phyloP scores from a whole-genome alignment of 352 stramenopile genomes.

The Globisporangium mamillatum region DNA sequence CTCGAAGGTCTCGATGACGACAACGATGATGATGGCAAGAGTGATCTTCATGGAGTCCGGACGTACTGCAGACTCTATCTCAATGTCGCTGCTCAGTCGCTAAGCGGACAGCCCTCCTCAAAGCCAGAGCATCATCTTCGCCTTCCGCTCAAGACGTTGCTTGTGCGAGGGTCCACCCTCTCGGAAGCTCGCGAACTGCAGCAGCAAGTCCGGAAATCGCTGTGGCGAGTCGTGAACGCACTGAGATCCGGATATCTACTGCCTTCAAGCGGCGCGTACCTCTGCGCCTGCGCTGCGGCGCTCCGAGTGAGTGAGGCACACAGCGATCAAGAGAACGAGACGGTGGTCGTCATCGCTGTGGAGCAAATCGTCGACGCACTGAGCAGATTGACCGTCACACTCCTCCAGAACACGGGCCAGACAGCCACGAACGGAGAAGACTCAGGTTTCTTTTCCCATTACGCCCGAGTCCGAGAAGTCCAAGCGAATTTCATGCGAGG shows the following conservation, averaged over 20 bases:
- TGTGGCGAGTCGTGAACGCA: conserved; percentile 7
- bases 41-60: not conserved
- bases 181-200: not conserved
- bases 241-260: conserved; percentile 9
- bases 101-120: not conserved
- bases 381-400: conserved; percentile 5
- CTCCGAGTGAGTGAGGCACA: not conserved
- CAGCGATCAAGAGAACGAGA: not conserved
- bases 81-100: not conserved
- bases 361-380: conserved; percentile 8
- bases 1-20: not conserved
- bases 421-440: not conserved
- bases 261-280: conserved; percentile 12
- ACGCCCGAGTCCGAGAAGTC: conserved; percentile 1
- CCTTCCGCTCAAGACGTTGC: conserved; percentile 9
- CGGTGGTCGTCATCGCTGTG: not conserved
- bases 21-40: conserved; percentile 1
- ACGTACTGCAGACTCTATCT: not conserved
- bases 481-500: conserved; percentile 9
- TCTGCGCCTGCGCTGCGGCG: conserved; percentile 13
- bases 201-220: not conserved
- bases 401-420: conserved; percentile 9
- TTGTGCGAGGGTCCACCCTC: conserved; percentile 10
- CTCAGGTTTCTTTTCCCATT: not conserved
- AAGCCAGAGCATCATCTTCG: not conserved